Evolutionary conservation across 2,329 filamentous ascomycete genomes (phyloP), one percentile per base, ranked within the genome.

Genomic region (Cladosporium sphaerospermum): DNA sequence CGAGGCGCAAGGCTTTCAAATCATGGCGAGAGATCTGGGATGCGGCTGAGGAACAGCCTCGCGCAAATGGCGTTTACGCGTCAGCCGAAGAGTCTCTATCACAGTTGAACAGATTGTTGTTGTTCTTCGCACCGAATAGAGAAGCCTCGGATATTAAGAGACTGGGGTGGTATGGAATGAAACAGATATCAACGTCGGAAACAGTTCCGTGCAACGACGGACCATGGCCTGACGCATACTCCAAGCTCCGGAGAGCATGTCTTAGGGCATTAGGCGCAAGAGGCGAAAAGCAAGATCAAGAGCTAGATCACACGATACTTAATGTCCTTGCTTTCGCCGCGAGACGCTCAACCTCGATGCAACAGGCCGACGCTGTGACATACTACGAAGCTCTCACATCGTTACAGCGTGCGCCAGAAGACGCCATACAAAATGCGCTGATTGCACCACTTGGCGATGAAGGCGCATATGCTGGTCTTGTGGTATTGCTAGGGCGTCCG

Each of bases 21-120:
- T 63, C 65, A 52, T 83, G 81, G 72, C 78, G 86, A 57, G 67
- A 69, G 47, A 69, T 78, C 39, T 88, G 89, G 72, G 86, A 91
- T 68, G 64, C 72, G 8, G 65, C 80, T 62, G 56, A 69, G 71
- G 56, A 64, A 16, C 23, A 59, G 3, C 28, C 44, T 46, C 44
- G 73, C 14, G 65, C 68, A 5, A 41, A 55, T 33, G 58, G 54
- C 8, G 60, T 67, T 16, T 76, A 75, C 56, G 54, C 45, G 32
- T 67, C 68, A 9, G 66, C 69, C 46, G 67, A 67, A 5, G 68
- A 72, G 18, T 69, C 71, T 16, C 59, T 74, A 32, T 56, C 55
- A 41, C 72, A 75, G 56, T 59, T 77, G 36, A 66, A 70, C 42
- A 64, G 69, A 11, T 62, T 78, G 47, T 62, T 77, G 39, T 66